Evolutionary conservation across 2,329 filamentous ascomycete species (phyloP).

Genomic region (Aurifilum marmelostoma): DNA sequence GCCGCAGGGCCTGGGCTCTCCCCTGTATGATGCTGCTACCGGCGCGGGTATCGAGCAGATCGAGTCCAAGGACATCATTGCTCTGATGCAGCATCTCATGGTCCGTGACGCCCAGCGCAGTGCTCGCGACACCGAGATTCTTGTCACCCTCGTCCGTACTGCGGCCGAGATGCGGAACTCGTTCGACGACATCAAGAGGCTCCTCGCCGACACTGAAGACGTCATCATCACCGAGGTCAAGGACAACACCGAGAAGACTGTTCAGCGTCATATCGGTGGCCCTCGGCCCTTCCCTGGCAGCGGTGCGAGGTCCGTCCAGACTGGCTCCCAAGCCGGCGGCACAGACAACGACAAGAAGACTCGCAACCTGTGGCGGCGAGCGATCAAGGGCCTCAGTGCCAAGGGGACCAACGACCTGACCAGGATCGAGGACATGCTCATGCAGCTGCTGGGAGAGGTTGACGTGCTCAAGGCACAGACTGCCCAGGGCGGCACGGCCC

Average conservation of each 20-base stretch:
- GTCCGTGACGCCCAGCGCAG: conserved; percentile 96
- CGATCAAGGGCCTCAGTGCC: conserved; percentile 85
- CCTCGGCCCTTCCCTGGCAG: conserved; percentile 80
- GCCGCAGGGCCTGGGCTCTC: conserved; percentile 88
- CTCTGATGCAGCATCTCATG: conserved; percentile 97
- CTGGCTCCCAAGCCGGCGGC: conserved; percentile 58
- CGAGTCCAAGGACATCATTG: conserved; percentile 94
- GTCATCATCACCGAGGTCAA: conserved; percentile 86
- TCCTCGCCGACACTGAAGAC: conserved; percentile 88
- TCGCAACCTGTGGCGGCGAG: conserved; percentile 83
- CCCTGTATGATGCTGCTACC: conserved; percentile 86
- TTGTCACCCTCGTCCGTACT: conserved; percentile 90
- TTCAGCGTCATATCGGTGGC: conserved; percentile 80
- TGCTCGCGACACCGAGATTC: conserved; percentile 92
- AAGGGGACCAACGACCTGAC: conserved; percentile 87
- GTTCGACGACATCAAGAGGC: conserved; percentile 92
- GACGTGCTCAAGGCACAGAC: conserved; percentile 75
- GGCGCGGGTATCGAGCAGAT: conserved; percentile 89
- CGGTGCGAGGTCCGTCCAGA: conserved; percentile 62
- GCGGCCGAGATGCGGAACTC: conserved; percentile 97
- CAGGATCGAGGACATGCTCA: conserved; percentile 89
- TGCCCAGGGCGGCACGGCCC: conserved; percentile 43
- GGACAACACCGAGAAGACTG: conserved; percentile 83
- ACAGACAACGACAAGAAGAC: conserved; percentile 77
- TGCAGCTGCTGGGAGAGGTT: conserved; percentile 89